phyloP scores from a whole-genome alignment of 2,329 filamentous ascomycete genomes.

The Xylariales sp. region DNA sequence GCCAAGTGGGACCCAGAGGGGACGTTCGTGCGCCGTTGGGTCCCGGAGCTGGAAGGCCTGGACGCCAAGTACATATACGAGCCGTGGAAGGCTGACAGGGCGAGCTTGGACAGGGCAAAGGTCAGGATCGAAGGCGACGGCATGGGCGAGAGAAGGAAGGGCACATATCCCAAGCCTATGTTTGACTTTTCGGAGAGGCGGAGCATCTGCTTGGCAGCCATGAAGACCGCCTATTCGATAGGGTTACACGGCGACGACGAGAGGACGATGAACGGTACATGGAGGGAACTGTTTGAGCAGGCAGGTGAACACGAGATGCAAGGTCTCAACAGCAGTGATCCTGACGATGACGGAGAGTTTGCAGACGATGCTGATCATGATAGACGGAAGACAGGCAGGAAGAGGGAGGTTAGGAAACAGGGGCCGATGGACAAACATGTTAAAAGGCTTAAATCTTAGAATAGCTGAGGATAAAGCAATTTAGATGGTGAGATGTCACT shows the following conservation, averaged over 20 bases:
- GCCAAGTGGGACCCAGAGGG: conserved; percentile 74
- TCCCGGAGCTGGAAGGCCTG: conserved; percentile 60
- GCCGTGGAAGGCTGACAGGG: conserved; percentile 68
- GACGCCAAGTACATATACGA: conserved; percentile 73
- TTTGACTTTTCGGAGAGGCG: conserved; percentile 67
- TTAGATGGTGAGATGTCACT: no score
- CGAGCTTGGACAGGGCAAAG: conserved; percentile 64
- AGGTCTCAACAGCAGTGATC: conserved; percentile 28
- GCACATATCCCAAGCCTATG: conserved; percentile 69
- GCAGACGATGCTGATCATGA: conserved; percentile 18
- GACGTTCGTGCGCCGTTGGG: conserved; percentile 57
- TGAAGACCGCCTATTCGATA: conserved; percentile 67
- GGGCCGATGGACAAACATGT: conserved; percentile 27
- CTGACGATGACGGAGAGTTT: conserved; percentile 27
- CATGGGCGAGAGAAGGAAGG: conserved; percentile 33
- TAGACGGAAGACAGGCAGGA: conserved; percentile 8
- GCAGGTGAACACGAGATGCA: conserved; percentile 35
- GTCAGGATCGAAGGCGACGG: conserved; percentile 52
- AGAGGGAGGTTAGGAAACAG: conserved; percentile 13
- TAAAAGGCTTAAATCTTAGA: conserved; percentile 26
- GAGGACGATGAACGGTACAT: conserved; percentile 56
- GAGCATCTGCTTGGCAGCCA: conserved; percentile 57
- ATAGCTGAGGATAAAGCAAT: no score
- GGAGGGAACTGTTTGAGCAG: conserved; percentile 41
- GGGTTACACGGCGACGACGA: conserved; percentile 61